These are phyloP conservation scores for Arxiozyma bovina DNA, from an alignment of 1,139 yeast species.

Conservation along the genomic window DNA sequence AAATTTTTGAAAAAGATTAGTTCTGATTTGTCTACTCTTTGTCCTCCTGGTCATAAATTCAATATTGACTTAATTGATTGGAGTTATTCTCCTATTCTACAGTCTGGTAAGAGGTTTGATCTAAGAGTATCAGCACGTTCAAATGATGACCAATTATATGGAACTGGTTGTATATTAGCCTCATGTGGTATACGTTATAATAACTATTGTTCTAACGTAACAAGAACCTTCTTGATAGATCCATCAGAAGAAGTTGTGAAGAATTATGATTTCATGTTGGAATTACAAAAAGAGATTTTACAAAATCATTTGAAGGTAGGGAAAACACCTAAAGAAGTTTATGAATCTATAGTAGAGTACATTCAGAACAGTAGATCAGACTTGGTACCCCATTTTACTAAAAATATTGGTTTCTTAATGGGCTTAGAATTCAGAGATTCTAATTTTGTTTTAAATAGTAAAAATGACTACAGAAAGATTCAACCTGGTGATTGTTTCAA, in stretches of 20 bases:
- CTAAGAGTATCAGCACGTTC: conserved; percentile 80
- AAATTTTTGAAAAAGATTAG: conserved; percentile 60
- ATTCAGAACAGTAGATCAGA: conserved; percentile 55
- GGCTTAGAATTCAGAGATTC: conserved; percentile 91
- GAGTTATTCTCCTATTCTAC: conserved; percentile 90
- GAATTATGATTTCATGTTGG: conserved; percentile 68
- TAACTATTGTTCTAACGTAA: conserved; percentile 81
- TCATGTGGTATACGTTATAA: conserved; percentile 83
- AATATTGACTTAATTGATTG: conserved; percentile 78
- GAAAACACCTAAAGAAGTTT: conserved; percentile 54
- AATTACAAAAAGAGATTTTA: conserved; percentile 57
- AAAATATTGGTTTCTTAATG: conserved; percentile 81
- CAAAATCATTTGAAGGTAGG: conserved; percentile 56
- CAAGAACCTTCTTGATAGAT: conserved; percentile 82
- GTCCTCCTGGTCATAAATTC: conserved; percentile 46
- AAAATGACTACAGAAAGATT: conserved; percentile 55
- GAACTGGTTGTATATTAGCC: conserved; percentile 76
- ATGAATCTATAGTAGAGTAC: conserved; percentile 51
- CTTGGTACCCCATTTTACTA: conserved; percentile 56
- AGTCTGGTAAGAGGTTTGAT: conserved; percentile 82
- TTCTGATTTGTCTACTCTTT: conserved; percentile 39
- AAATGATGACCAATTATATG: conserved; percentile 52
- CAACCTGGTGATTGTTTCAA: conserved; percentile 70
- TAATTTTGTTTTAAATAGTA: conserved; percentile 59
- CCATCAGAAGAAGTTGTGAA: conserved; percentile 74